Conservation (phyloP, 306 rosid genomes). For the Crotalaria pallida region DNA sequence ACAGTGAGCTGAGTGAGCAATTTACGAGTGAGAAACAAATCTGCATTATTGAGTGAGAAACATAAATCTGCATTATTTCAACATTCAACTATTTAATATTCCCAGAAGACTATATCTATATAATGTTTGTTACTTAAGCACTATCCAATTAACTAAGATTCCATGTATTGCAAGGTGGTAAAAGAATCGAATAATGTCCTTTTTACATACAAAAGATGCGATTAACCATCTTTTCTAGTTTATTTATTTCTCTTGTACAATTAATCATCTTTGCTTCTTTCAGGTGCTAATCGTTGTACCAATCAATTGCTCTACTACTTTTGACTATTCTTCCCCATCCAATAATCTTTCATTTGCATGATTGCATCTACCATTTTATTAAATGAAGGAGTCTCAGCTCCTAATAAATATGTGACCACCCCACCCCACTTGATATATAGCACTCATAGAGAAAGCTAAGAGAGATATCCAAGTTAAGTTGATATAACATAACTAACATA, state of each 20-base stretch:
- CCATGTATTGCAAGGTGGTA: background rate
- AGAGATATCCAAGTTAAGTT: background rate
- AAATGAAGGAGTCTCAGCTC: constrained; percentile 18
- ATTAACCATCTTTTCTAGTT: no score
- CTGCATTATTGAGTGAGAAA: background rate
- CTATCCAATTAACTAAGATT: background rate
- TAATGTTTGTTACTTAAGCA: background rate
- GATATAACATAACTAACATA: no score
- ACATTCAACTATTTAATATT: no score
- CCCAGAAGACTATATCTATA: no score
- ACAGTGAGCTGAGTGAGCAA: background rate
- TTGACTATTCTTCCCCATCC: constrained; percentile 34
- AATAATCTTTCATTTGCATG: constrained; percentile 32
- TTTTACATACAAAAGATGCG: background rate
- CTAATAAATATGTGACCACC: constrained; percentile 16
- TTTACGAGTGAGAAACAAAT: background rate
- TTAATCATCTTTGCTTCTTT: constrained; percentile 24
- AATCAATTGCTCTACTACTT: constrained; percentile 23
- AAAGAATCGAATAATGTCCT: background rate
- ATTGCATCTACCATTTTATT: background rate
- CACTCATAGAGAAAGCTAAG: background rate
- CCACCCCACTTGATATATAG: no score
- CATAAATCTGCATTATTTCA: no score
- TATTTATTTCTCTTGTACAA: constrained; percentile 22
- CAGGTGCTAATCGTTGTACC: constrained; percentile 8